Evolutionary conservation across 2,329 filamentous ascomycete genomes (phyloP), one percentile per base, ranked within the genome.

Genomic region (Dissoconium aciculare): DNA sequence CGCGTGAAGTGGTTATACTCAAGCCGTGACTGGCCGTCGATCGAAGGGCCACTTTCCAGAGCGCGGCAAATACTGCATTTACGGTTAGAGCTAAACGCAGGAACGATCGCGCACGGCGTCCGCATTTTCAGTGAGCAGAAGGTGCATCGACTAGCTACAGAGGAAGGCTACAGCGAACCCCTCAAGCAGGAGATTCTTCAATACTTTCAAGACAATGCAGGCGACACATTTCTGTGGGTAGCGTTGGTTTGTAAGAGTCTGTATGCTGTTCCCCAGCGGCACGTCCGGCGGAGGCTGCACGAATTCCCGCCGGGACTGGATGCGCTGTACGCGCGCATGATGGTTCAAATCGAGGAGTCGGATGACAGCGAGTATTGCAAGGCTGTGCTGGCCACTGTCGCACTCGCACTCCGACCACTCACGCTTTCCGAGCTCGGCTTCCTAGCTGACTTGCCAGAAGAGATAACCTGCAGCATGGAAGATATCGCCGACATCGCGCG

Each of bases 401-500:
- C 19, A 8, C 19, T 23, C 19, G 19, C 19, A 8, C 19, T 23
- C 19, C 19, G 19, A 23, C 19, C 19, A 23, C 19, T 23, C 8
- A 23, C 19, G 19, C n/a, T 23, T 8, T 8, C 8, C 8, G 19
- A 23, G 19, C 19, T 23, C 19, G n/a, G 8, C 49, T 51, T 47
- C 27, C 41, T 50, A 5, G 31, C 49, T 11, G 36, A 46, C 21
- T 21, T 28, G 26, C 11, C 11, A 11, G 16, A 17, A n/a, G 26
- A 35, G 5, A 27, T 16, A n/a, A 11, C 23, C 10, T 43, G 45
- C 31, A 29, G 24, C 26, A 32, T 47, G n/a, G 33, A 43, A 29
- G 38, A 42, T 24, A n/a, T 23, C 5, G 11, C 31, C 24, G 33
- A 53, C 4, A 40, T 59, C 5, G 42, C 63, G 8, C 17, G 34